These are phyloP conservation scores for Ganoderma lucidum DNA, from an alignment of 1,284 basidiomycete species.

Conservation along the genomic window DNA sequence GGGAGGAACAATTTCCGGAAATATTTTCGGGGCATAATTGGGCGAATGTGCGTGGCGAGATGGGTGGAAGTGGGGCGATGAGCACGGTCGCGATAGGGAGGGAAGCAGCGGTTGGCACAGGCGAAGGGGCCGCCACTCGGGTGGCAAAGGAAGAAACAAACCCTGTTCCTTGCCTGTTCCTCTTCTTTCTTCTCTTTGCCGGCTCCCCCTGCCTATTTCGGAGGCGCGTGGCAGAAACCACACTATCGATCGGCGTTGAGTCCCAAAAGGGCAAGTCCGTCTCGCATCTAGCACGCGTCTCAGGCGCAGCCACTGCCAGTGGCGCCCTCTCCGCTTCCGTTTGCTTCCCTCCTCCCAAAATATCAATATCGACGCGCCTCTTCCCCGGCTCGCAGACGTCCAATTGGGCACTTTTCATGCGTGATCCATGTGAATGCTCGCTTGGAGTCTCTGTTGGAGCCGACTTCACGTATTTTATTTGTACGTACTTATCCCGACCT, in stretches of 20 bases:
- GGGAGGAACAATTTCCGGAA: constrained; percentile 21
- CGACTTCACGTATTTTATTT: constrained; percentile 4
- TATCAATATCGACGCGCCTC: neutral
- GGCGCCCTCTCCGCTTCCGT: constrained; percentile 28
- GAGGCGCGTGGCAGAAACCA: constrained; percentile 13
- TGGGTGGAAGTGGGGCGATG: constrained; percentile 19
- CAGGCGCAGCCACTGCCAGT: constrained; percentile 6
- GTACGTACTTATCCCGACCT: constrained; percentile 4
- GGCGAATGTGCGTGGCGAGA: neutral
- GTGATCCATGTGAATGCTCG: constrained; percentile 18
- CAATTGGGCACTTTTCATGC: constrained; percentile 4
- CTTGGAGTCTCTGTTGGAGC: constrained; percentile 19
- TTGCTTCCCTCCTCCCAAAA: constrained; percentile 19
- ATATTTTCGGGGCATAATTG: neutral
- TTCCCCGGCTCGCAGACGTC: constrained; percentile 23
- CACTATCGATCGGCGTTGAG: constrained; percentile 35
- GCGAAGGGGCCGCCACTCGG: constrained; percentile 23
- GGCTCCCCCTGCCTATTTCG: constrained; percentile 20
- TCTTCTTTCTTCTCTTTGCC: constrained; percentile 12
- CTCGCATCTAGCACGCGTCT: constrained; percentile 24
- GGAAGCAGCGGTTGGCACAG: constrained; percentile 20
- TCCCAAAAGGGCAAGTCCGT: constrained; percentile 23
- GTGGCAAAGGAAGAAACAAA: constrained; percentile 18
- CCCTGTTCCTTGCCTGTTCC: constrained; percentile 13
- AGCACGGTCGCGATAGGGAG: constrained; percentile 5